Evolutionary conservation across 2,329 filamentous ascomycete species (phyloP), one percentile per base, ranked within the genome.

Genomic region (Fusarium begoniae): DNA sequence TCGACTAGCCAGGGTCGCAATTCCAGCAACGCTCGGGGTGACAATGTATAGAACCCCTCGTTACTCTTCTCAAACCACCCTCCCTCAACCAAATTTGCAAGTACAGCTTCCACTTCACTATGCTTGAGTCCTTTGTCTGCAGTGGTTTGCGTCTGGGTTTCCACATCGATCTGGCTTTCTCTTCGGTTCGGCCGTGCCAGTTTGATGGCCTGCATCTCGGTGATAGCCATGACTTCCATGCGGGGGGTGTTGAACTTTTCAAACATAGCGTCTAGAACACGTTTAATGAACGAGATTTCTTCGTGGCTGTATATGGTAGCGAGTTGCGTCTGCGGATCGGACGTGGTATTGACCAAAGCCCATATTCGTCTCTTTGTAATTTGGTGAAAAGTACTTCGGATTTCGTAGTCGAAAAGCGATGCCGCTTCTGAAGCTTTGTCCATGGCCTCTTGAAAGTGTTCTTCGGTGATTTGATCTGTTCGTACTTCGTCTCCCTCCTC

Each of bases 251-350:
- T 98, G 84, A 94, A 91, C 26, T 90, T 92, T 73, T 97, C 94
- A 80, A 98, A 99, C 90, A 99, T 97, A 76, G 89, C 91, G 81
- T 98, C 95, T 2, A 99, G 88, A 7, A 98, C 82, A 14, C 96
- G 88, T 83, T 97, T 96, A 62, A 98, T 90, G 80, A 94, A 99
- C 1, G 93, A 90, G 38, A 98, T 93, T 84, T 98, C 95, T 75
- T 98, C 95, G 1, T 94, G 85, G 13, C 87, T 89, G 80, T 93
- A 93, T 0, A 90, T 90, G 1, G 96, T 98, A 5, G 95, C 94
- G 44, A 98, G 88, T 79, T 98, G 96, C 1, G 94, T 97, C 68
- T 96, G 85, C 1, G 92, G 86, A 82, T 99, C 96, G 70, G 92
- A 94, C 15, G 93, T 92, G 2, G 92, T 94, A 83, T 99, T 99